Evolutionary conservation across 2,329 filamentous ascomycete genomes (phyloP).

Genomic region (Trichoderma simmonsii): DNA sequence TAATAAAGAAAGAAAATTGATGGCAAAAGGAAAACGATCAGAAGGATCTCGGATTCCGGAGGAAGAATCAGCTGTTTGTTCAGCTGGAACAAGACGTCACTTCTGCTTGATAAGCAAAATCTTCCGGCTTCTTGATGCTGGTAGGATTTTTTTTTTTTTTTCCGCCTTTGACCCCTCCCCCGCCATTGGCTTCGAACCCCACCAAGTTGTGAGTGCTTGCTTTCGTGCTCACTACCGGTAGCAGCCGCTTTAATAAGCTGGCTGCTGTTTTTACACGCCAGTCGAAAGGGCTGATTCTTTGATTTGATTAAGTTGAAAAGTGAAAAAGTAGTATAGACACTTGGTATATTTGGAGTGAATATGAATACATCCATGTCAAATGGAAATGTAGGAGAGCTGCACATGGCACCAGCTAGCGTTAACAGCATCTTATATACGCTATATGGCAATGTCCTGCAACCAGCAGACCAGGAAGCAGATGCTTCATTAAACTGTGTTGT

Average conservation of each 20-base stretch:
- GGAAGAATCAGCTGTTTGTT: background rate
- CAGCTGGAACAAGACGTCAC: constrained; percentile 12
- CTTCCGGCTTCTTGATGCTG: constrained; percentile 16
- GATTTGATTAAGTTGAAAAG: background rate
- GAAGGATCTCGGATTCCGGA: background rate
- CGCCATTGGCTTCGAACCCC: constrained; percentile 12
- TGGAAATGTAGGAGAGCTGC: background rate
- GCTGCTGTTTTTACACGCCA: background rate
- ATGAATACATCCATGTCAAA: no score
- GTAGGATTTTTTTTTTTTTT: constrained; percentile 16
- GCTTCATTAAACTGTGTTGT: background rate
- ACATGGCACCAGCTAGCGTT: background rate
- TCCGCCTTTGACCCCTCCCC: constrained; percentile 18
- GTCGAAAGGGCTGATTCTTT: background rate
- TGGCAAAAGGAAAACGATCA: background rate
- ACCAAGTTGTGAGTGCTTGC: background rate
- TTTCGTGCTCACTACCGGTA: background rate
- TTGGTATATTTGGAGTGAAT: no score
- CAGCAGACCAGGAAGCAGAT: background rate
- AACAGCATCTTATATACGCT: background rate
- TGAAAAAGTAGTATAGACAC: rapidly evolving
- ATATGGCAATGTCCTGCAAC: background rate
- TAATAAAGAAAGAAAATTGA: background rate
- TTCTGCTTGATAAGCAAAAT: constrained; percentile 22
- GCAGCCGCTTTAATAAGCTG: background rate